Evolutionary conservation across 2,329 filamentous ascomycete genomes (phyloP).

Genomic region (Dactylellina haptotyla): DNA sequence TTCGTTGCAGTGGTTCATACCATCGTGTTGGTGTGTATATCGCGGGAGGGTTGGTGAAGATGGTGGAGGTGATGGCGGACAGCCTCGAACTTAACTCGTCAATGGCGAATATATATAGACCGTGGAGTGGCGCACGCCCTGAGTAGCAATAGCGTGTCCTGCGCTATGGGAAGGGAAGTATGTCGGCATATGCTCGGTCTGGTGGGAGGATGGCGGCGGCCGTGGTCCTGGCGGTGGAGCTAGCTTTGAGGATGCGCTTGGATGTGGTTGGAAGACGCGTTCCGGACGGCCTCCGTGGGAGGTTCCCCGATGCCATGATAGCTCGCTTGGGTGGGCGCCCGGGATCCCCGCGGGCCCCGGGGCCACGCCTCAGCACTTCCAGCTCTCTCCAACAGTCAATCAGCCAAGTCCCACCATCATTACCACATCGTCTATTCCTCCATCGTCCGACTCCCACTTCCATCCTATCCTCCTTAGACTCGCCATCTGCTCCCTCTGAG

Average conservation of each 20-base stretch:
- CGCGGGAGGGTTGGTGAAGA: neutral
- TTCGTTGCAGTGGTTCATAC: neutral
- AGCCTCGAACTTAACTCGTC: no score
- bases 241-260: neutral
- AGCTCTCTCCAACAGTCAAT: neutral
- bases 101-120: no score
- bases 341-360: neutral
- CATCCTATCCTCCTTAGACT: no score
- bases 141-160: no score
- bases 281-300: neutral
- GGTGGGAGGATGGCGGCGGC: no score
- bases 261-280: constrained; percentile 6
- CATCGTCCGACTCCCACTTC: no score
- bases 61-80: no score
- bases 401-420: constrained; percentile 1
- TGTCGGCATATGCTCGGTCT: neutral
- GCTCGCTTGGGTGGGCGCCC: neutral
- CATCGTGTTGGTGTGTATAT: neutral
- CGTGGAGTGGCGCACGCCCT: no score
- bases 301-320: neutral
- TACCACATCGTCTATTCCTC: no score
- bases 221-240: neutral
- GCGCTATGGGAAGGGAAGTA: no score
- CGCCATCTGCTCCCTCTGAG: constrained; percentile 12
- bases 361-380: neutral